Base-by-base conservation (phyloP, 768 basidiomycete genomes). In the Austroboletus festivus region DNA sequence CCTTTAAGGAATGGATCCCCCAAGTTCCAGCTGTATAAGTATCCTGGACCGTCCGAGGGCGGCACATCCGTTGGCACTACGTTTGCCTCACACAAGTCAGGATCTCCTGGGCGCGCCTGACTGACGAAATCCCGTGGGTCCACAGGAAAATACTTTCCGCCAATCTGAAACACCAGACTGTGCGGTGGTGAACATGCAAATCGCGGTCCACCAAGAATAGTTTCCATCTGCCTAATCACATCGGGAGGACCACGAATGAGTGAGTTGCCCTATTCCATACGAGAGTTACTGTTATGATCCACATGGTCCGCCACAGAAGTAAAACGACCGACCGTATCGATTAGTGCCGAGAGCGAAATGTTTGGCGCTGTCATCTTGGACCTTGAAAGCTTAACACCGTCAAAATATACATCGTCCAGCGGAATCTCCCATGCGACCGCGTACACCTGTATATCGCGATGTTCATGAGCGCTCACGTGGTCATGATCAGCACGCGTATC, bases 1-100 rank as follows among this genome's bases (percentile, higher is more conserved):
- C 84, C 76, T 61, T 88, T 88, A 49, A 90, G 57, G 56, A 89
- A 89, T 1, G 88, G 87, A 54, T 76, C 78, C 2, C 88, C 88
- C 24, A 90, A 67, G 66, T 80, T 88, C 87, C 88, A 90, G 56
- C 80, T 82, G 56, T 85, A 88, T 40, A 84, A 61, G 55, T 82
- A 87, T 4, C 79, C 78, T 22, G 59, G 50, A 11, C 76, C 68
- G 5, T 79, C 79, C 11, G 59, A 65, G 10, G 56, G 58, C 0
- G 86, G 88, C 3, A 83, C 70, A 57, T 89, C 87, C 22, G 86
- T 89, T 7, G 71, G 44, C 3, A 73, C 81, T 18, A 89, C 54
- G 45, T 79, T 85, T 2, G 82, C 65, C 11, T 52, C 57, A 58
- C 88, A 91, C 0, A 62, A 56, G 15, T 69, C 58, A 0, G 74